Conservation (phyloP, 306 rosid genomes). For the Mucuna pruriens region DNA sequence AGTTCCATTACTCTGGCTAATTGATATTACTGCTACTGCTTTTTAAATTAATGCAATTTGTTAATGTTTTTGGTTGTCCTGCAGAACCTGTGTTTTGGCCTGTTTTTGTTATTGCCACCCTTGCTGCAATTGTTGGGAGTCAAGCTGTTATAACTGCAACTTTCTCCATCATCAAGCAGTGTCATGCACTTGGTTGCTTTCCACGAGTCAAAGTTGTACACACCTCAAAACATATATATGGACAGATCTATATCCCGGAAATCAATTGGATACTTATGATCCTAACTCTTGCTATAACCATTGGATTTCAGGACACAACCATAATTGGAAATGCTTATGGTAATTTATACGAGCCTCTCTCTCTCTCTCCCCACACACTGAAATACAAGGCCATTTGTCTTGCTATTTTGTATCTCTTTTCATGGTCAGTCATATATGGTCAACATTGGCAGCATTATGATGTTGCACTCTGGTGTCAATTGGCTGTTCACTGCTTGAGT, state of each 20-base stretch:
- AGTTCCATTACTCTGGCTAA: conserved; percentile 39
- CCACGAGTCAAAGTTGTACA: conserved; percentile 92
- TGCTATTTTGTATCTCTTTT: not conserved
- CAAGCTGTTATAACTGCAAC: conserved; percentile 92
- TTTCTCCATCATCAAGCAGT: conserved; percentile 86
- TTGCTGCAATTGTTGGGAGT: conserved; percentile 91
- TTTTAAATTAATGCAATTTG: conserved; percentile 15
- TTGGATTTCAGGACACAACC: conserved; percentile 84
- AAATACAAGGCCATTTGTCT: not conserved
- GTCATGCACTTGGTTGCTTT: conserved; percentile 94
- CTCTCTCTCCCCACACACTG: not conserved
- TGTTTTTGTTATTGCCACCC: conserved; percentile 76
- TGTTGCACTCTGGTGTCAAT: conserved; percentile 17
- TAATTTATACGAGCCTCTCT: conserved; percentile 33
- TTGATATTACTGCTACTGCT: conserved; percentile 21
- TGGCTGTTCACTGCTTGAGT: conserved; percentile 18
- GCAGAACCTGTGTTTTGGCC: conserved; percentile 86
- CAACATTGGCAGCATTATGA: not conserved
- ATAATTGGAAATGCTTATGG: conserved; percentile 90
- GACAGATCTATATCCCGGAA: conserved; percentile 91
- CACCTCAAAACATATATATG: conserved; percentile 80
- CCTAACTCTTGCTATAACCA: conserved; percentile 79
- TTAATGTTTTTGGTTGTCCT: conserved; percentile 37
- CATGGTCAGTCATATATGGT: conserved; percentile 1
- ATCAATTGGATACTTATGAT: conserved; percentile 92